Base-by-base conservation (phyloP, 208 protist genomes). In the Trypanosoma melophagium region DNA sequence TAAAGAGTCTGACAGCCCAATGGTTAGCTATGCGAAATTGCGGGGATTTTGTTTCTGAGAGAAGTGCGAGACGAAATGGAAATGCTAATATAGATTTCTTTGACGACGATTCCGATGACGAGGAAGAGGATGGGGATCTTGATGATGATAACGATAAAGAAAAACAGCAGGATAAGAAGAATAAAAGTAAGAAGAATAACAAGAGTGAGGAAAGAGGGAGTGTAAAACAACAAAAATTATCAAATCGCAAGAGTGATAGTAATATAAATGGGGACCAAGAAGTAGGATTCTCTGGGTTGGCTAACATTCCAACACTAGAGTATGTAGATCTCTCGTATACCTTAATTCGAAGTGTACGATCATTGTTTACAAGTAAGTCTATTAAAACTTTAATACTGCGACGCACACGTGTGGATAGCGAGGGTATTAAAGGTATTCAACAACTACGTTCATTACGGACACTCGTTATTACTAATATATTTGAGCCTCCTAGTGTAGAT, bases 1-100 rank as follows among this genome's bases (percentile, higher is more conserved):
- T 92, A 40, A 69, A 69, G 42, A 73, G 50, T n/a, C 38, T 92
- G 19, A 84, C 76, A 35, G 86, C 86, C 35, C 86, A 92, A 74
- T 92, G 86, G 83, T 68, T 92, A 24, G 41, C 59, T n/a, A 62
- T 91, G 41, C 66, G 71, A 31, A 86, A 91, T 67, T 87, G 85
- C 53, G 52, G 59, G 44, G 74, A 80, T 61, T 76, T 85, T 45
- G 79, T 85, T 51, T 65, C 77, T 31, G 65, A 77, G 45, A 74
- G 79, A 21, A 75, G 76, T 24, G 53, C 71, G 40, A 69, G 65
- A 59, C 70, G 76, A 63, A 69, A 78, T 64, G 59, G 57, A 21
- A n/a, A 31, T 12, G 51, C 64, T 10, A 68, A 64, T 35, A 24
- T 40, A 8, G 50, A 25, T 8, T 45, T 42, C 42, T 40, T 0